Evolutionary conservation across 2,329 filamentous ascomycete genomes (phyloP).

Genomic region (Lasiodiplodia citricola): DNA sequence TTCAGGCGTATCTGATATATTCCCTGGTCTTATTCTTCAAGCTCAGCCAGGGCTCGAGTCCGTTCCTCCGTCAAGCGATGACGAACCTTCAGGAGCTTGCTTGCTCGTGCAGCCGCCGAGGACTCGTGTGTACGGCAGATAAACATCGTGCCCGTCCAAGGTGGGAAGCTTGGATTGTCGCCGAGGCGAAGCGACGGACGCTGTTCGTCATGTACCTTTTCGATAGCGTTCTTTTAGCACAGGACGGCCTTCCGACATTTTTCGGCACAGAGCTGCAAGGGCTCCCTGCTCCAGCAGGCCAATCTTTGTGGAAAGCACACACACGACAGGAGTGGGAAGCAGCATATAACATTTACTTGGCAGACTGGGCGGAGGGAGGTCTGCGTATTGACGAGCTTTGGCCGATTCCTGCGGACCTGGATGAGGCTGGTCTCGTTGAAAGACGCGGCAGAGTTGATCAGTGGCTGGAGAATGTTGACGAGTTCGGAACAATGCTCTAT

Average conservation of each 20-base stretch:
- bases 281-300: slow-evolving; percentile 43
- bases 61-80: slow-evolving; percentile 48
- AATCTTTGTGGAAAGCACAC: slow-evolving; percentile 51
- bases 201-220: slow-evolving; percentile 61
- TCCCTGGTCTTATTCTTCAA: slow-evolving; percentile 55
- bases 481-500: slow-evolving; percentile 61
- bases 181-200: slow-evolving; percentile 59
- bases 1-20: slow-evolving; percentile 63
- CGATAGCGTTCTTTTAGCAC: slow-evolving; percentile 54
- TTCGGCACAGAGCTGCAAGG: slow-evolving; percentile 56
- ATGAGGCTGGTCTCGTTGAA: slow-evolving; percentile 32
- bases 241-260: slow-evolving; percentile 54
- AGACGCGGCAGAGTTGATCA: slow-evolving; percentile 50
- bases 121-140: slow-evolving; percentile 54
- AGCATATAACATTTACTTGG: slow-evolving; percentile 51
- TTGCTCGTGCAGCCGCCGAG: slow-evolving; percentile 38
- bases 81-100: slow-evolving; percentile 60
- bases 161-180: slow-evolving; percentile 62
- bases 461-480: slow-evolving; percentile 59
- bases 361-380: slow-evolving; percentile 48
- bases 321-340: slow-evolving; percentile 49
- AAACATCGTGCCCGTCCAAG: slow-evolving; percentile 45
- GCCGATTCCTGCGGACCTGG: slow-evolving; percentile 44
- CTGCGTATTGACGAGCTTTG: slow-evolving; percentile 60
- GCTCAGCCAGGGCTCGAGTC: slow-evolving; percentile 12